Evolutionary conservation across 495 filamentous ascomycete genomes (phyloP), one percentile per base, ranked within the genome.

Genomic region (Podospora pseudocomata): DNA sequence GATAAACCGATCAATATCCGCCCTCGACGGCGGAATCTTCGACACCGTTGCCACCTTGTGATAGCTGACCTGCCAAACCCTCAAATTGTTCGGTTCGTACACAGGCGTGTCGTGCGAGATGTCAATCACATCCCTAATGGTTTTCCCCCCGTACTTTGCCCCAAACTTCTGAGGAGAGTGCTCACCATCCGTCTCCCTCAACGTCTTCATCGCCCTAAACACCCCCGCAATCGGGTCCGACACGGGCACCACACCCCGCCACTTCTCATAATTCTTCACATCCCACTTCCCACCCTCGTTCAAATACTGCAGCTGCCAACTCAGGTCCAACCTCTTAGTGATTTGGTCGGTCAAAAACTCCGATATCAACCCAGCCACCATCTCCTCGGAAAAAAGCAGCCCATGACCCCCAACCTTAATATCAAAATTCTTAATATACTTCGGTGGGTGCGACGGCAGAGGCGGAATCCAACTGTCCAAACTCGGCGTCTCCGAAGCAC

Each of bases 231-330:
- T 94, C 5, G 89, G 87, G 26, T 85, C 83, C 1, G 92, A 95
- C 23, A 97, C 91, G 2, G 93, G 89, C 9, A 79, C 76, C 0
- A 96, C 90, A 32, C 86, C 86, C 71, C 90, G 84, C 94, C 94
- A 98, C 72, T 97, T 97, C 66, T 84, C 88, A 15, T 97, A 86
- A 76, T 98, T 98, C 82, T 98, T 97, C 67, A 98, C 92, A 75
- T 97, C 94, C 94, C 94, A 97, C 80, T 98, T 98, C 15, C 94
- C 93, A 65, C 91, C 91, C 3, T 89, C 91, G 53, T 89, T 90
- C 27, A 98, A 86, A 75, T 92, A 87, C 72, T 92, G 89, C 19
- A 97, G 81, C 79, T 98, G 94, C 94, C 94, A 98, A 18, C 89
- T 91, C 5, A 93, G 86, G 6, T 86, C 89, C 19, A 98, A 85